Evolutionary conservation across 176 grass and related monocot genomes (phyloP), one percentile per base, ranked within the genome.

Genomic region (Cenchrus purpureus): DNA sequence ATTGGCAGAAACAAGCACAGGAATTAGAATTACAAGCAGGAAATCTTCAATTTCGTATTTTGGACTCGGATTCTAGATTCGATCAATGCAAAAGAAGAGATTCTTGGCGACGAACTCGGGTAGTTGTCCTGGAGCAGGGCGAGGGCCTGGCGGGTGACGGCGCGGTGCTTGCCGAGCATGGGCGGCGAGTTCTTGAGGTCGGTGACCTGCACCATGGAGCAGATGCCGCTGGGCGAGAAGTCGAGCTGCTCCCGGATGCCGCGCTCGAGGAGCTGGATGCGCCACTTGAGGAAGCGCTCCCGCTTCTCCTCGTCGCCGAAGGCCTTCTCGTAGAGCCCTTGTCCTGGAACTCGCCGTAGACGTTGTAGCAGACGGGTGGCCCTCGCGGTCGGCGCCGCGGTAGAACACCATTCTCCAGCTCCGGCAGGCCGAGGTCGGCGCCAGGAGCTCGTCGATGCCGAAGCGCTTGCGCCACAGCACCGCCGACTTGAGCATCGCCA

Each of bases 91-190:
- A 73, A 63, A 13, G n/a, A 10, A 45, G 5, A 65, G 34, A 40
- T 98, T 98, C 78, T 95, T 98, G 49, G 89, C 88, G 28, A 98
- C 89, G 80, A 98, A 95, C 62, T 98, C 96, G 29, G 96, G 81
- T 98, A 98, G 83, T 98, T 98, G 84, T 98, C 96, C 86, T 98
- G 96, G 44, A 98, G 84, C 77, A 98, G 79, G 5, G 91, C 76
- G 10, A 98, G 80, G 0, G 93, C 93, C 83, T 94, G 96, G 43
- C 78, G 89, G 0, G 93, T 95, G 68, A 94, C 96, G 71, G 87
- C 48, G 48, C 96, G 93, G 79, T 95, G 96, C 87, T 98, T 95
- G 77, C 96, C 96, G 51, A 98, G 89, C 60, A 92, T 91, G 61
- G 89, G 89, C 3, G 96, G 96, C 13, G 96, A 89, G 87, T 98